These are phyloP conservation scores for Candida succiphila DNA, from an alignment of 805 yeast genomes.

Conservation along the genomic window DNA sequence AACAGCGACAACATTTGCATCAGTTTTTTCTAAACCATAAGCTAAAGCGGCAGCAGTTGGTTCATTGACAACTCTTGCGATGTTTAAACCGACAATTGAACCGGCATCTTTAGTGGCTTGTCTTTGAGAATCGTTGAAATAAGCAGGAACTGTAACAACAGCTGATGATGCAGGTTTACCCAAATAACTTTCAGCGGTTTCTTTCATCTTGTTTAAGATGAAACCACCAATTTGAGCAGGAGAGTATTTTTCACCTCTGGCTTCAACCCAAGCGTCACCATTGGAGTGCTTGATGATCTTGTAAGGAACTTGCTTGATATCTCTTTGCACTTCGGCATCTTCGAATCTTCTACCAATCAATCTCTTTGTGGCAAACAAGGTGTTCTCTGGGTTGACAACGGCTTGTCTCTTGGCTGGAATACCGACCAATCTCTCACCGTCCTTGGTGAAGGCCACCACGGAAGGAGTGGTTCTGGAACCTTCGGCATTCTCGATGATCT, in stretches of 20 bases:
- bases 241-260: constrained; percentile 37
- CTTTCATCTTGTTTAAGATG: constrained; percentile 92
- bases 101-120: constrained; percentile 97
- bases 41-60: constrained; percentile 94
- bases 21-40: constrained; percentile 79
- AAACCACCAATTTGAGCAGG: constrained; percentile 69
- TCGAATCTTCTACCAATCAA: constrained; percentile 63
- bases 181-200: constrained; percentile 88
- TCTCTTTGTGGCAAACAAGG: constrained; percentile 76
- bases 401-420: constrained; percentile 72
- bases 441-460: constrained; percentile 53
- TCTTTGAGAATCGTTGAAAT: constrained; percentile 85
- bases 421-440: constrained; percentile 47
- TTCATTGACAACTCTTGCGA: constrained; percentile 81
- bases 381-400: constrained; percentile 62
- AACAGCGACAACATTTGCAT: constrained; percentile 64
- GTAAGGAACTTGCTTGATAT: constrained; percentile 53
- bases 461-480: constrained; percentile 78
- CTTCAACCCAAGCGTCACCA: constrained; percentile 63
- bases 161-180: constrained; percentile 86
- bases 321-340: constrained; percentile 64
- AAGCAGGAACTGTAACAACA: constrained; percentile 85
- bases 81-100: constrained; percentile 91
- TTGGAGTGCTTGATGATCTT: constrained; percentile 46
- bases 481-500: constrained; percentile 66